Evolutionary conservation across 495 filamentous ascomycete genomes (phyloP), one percentile per base, ranked within the genome.

Genomic region (Platismatia glauca): DNA sequence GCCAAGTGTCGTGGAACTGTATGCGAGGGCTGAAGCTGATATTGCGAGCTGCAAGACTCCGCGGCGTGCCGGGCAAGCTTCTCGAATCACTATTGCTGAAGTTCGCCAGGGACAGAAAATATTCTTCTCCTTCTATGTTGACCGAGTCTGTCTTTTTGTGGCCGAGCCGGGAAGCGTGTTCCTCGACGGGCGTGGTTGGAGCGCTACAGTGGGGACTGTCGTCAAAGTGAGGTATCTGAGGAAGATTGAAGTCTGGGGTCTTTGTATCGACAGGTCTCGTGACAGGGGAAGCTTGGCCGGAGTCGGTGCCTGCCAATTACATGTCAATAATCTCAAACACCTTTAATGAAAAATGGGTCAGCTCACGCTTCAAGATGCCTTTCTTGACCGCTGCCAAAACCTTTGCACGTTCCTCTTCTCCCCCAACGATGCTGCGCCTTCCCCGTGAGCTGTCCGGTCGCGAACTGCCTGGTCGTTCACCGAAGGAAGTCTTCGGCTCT

Each of bases 1-100:
- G 89, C 93, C 94, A 97, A 20, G 89, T 97, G 69, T 99, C 94
- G 70, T 96, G 86, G 71, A 95, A 97, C 62, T 94, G 85, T 58
- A 97, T 91, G 31, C 93, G 84, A 62, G 94, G 93, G 71, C 88
- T 97, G 73, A 97, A 99, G 39, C 84, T 87, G 59, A 96, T 93
- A 72, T 85, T 89, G 63, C 89, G 86, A 63, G 84, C 83, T 7
- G 52, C 62, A 24, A 74, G 73, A n/a, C 82, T 76, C 59, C 85
- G 82, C 3, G 92, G 92, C 20, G 91, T 93, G 46, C 79, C 80
- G 9, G 91, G 90, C 20, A 87, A 82, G 70, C 90, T 91, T 75
- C 88, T 90, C 7, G 78, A 72, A 37, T 90, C 85, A 44, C 79
- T 77, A 33, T 78, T 80, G 3, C 71, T 65, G 66, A 89, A 84